Evolutionary conservation across 192 early-diverging fungal genomes (phyloP), one percentile per base, ranked within the genome.

Genomic region (Spizellomyces punctatus): DNA sequence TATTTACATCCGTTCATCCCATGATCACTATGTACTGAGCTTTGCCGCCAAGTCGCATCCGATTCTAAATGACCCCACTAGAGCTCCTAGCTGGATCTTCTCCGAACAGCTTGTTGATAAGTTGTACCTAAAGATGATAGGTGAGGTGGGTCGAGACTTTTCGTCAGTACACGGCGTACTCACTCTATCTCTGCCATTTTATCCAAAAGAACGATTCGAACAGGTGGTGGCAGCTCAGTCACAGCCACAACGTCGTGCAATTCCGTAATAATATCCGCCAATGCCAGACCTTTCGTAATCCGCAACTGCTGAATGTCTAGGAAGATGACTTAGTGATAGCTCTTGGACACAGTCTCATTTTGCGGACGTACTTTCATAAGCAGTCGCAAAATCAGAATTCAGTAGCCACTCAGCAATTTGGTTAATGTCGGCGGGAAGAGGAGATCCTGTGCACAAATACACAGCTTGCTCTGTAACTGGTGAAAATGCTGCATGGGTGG

Each of bases 381-480:
- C 91, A 43, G 85, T 82, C 2, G 91, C 87, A 78, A 94, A 97
- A 44, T 98, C 95, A 50, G 92, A 91, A 16, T 85, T 89, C 5
- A 98, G 78, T 84, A 98, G 86, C 85, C 90, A 93, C 64, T 90
- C 86, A 5, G 64, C 62, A 58, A 87, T 86, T 56, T 84, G 81
- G 54, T 90, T 82, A 60, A 99, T 93, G 72, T 98, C 95, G 27
- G 84, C 77, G 6, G 95, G 95, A 9, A 92, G 83, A 17, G 98
- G 98, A 49, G 93, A 83, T 0, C 95, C 98, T 9, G 95, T 97
- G 67, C 95, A 96, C 19, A 88, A 87, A 80, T 98, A 99, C 8
- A 99, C 86, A 0, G 88, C 87, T n/a, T 81, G 80, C 67, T 93
- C 90, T 71, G 89, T 89, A 10, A 96, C 86, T 1, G 58, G 45